Evolutionary conservation across 2,329 filamentous ascomycete species (phyloP).

Genomic region (Phoma sp.): DNA sequence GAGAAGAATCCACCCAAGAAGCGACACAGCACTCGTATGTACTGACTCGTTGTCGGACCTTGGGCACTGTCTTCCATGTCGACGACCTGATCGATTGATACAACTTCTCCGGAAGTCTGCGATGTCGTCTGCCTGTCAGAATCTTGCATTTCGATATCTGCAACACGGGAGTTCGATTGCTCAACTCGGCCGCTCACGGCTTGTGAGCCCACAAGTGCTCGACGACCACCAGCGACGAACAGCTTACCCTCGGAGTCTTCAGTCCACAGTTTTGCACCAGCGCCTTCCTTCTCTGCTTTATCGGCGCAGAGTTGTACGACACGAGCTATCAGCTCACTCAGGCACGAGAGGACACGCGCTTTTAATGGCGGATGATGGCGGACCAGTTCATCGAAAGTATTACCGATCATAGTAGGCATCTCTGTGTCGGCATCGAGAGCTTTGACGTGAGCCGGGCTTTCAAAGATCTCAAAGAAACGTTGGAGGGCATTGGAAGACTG

Average conservation of each 20-base stretch:
- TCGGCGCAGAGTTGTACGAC: constrained; percentile 76
- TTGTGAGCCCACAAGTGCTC: constrained; percentile 49
- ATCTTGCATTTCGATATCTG: constrained; percentile 71
- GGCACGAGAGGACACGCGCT: constrained; percentile 79
- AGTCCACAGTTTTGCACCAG: constrained; percentile 80
- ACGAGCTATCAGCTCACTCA: constrained; percentile 85
- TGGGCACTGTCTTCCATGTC: constrained; percentile 59
- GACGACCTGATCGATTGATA: constrained; percentile 49
- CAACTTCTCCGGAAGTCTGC: constrained; percentile 25
- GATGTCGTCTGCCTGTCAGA: constrained; percentile 26
- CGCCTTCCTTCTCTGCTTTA: constrained; percentile 71
- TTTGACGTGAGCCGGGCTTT: constrained; percentile 86
- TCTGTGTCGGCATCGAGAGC: constrained; percentile 78
- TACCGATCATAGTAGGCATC: constrained; percentile 76
- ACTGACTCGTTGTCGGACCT: constrained; percentile 66
- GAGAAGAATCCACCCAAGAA: constrained; percentile 81
- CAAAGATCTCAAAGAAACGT: constrained; percentile 94
- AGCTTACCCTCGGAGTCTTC: constrained; percentile 64
- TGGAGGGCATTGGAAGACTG: constrained; percentile 81
- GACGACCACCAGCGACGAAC: constrained; percentile 64
- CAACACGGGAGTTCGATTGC: constrained; percentile 18
- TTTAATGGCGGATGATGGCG: constrained; percentile 90
- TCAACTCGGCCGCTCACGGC: constrained; percentile 42
- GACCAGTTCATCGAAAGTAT: constrained; percentile 90
- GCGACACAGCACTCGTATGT: constrained; percentile 75